phyloP scores from a whole-genome alignment of 257 asterid species.

The Parsonsia alboflavescens region DNA sequence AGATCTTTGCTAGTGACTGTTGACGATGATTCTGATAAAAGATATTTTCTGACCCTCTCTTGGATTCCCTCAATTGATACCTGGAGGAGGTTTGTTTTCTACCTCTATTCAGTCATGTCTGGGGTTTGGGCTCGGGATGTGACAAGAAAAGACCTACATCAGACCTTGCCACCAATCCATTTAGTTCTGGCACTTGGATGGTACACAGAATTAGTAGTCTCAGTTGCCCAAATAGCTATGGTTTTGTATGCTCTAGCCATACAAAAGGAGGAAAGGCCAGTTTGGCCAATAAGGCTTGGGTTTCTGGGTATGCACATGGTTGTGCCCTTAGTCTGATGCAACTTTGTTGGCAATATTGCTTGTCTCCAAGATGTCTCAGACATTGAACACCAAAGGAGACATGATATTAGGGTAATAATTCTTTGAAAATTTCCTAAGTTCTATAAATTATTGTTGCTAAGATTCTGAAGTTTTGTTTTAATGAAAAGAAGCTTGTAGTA shows the following conservation, averaged over 20 bases:
- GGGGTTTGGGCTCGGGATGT: too few species aligned
- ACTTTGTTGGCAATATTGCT: constrained; percentile 48
- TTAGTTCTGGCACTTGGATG: constrained; percentile 71
- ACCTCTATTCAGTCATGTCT: too few species aligned
- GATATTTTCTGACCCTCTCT: too few species aligned
- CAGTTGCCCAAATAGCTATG: constrained; percentile 45
- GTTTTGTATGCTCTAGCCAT: constrained; percentile 37
- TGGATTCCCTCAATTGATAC: too few species aligned
- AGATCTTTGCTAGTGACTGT: too few species aligned
- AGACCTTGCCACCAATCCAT: constrained; percentile 76
- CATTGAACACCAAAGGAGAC: constrained; percentile 54
- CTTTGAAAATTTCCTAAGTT: too few species aligned
- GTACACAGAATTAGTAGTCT: constrained; percentile 49
- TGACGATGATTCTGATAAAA: too few species aligned
- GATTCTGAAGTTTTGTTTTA: too few species aligned
- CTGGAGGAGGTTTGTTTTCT: too few species aligned
- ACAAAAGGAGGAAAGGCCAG: constrained; percentile 65
- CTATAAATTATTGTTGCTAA: too few species aligned
- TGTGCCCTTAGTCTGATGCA: constrained; percentile 52
- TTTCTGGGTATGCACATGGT: constrained; percentile 65
- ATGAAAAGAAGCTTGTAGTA: constrained; percentile 44
- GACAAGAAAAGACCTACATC: constrained; percentile 84
- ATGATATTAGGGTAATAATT: constrained; percentile 47
- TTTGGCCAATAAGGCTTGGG: constrained; percentile 98
- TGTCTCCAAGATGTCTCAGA: too few species aligned